Conservation (phyloP, 2,329 filamentous ascomycete genomes). For the Macrophomina tecta region DNA sequence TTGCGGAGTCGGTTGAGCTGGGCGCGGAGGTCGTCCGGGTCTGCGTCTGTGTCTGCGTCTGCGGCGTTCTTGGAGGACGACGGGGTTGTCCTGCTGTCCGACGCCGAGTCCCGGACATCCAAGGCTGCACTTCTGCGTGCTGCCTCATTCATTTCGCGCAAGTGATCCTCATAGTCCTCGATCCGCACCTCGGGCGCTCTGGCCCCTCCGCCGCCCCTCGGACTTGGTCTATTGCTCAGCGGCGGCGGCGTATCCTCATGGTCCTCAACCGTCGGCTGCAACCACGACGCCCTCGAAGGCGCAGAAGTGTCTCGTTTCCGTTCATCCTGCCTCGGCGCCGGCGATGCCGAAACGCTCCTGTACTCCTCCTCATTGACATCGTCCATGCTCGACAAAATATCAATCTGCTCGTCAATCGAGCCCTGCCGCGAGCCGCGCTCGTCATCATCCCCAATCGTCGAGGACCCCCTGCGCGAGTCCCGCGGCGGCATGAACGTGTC, state of each 20-base stretch:
- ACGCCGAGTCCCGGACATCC: neutral
- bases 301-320: neutral
- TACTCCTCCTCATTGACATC: constrained; percentile 26
- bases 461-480: neutral
- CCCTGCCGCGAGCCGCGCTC: neutral
- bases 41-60: neutral
- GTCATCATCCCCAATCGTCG: neutral
- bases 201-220: neutral
- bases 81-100: neutral
- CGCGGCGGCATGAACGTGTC: constrained; percentile 5
- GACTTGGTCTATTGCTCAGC: neutral
- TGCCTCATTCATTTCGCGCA: constrained; percentile 1
- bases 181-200: constrained; percentile 15
- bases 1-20: constrained; percentile 1
- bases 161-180: constrained; percentile 13
- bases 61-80: neutral
- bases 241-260: constrained; percentile 24
- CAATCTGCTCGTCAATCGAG: constrained; percentile 27
- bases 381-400: constrained; percentile 27
- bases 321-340: constrained; percentile 4
- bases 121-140: neutral
- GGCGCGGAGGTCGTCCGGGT: constrained; percentile 1
- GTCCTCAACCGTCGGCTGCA: constrained; percentile 28
- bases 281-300: constrained; percentile 3
- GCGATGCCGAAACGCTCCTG: neutral